Conservation (phyloP, 257 asterid genomes). For the Solanum rostratum region DNA sequence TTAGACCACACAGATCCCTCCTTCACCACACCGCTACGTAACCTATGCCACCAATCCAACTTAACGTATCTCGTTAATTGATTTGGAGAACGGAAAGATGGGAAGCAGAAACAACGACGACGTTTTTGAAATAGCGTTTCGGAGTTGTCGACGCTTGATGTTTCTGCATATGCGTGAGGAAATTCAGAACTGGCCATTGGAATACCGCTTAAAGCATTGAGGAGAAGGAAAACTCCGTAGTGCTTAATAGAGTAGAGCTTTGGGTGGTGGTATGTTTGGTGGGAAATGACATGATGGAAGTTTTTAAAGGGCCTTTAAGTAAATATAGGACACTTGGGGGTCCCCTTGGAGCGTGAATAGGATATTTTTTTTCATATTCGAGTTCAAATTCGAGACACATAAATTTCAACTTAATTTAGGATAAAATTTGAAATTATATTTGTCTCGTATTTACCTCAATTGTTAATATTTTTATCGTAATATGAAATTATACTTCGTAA, state of each 20-base stretch:
- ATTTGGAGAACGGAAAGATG: slow-evolving; percentile 23
- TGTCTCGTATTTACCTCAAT: too few relatives aligned
- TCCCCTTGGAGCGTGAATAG: too few relatives aligned
- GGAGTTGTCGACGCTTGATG: slow-evolving; percentile 16
- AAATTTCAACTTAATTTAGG: too few relatives aligned
- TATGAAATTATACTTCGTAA: too few relatives aligned
- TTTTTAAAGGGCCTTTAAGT: background rate
- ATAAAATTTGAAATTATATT: too few relatives aligned
- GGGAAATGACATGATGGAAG: background rate
- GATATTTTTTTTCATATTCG: too few relatives aligned
- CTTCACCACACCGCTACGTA: slow-evolving; percentile 10
- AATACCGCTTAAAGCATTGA: background rate
- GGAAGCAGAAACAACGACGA: slow-evolving; percentile 45
- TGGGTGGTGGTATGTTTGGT: background rate
- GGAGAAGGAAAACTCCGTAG: background rate
- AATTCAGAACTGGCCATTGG: slow-evolving; percentile 33
- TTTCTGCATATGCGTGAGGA: slow-evolving; percentile 21
- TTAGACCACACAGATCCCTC: slow-evolving; percentile 34
- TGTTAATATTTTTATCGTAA: too few relatives aligned
- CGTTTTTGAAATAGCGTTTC: slow-evolving; percentile 23
- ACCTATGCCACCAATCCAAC: slow-evolving; percentile 43
- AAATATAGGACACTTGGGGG: background rate
- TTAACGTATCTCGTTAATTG: slow-evolving; percentile 14
- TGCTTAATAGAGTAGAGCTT: background rate
- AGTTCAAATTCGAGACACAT: too few relatives aligned